phyloP scores from a whole-genome alignment of 768 basidiomycete species.

The Agrocybe praecox region DNA sequence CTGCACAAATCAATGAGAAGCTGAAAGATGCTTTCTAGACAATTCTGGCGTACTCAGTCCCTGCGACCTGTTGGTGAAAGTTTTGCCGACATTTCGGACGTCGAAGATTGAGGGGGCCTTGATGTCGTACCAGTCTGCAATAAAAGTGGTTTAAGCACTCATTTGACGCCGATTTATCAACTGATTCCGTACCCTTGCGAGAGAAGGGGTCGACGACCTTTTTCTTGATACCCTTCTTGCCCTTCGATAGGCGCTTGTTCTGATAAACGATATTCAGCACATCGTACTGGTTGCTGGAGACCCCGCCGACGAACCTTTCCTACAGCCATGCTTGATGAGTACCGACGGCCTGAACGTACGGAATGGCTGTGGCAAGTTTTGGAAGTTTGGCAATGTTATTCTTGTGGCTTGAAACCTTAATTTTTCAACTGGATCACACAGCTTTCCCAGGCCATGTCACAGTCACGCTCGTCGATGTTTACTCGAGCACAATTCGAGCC shows the following conservation, averaged over 20 bases:
- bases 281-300: conserved; percentile 1
- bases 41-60: conserved; percentile 82
- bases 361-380: conserved; percentile 45
- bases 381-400: conserved; percentile 35
- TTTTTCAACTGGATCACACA: conserved; percentile 43
- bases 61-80: conserved; percentile 96
- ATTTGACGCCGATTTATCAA: background rate
- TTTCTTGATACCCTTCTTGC: conserved; percentile 99
- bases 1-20: conserved; percentile 40
- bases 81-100: conserved; percentile 96
- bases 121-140: conserved; percentile 96
- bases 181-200: conserved; percentile 79
- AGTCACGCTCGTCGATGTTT: conserved; percentile 36
- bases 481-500: conserved; percentile 63
- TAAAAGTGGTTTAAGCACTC: background rate
- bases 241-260: conserved; percentile 99
- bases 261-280: conserved; percentile 31
- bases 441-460: conserved; percentile 43
- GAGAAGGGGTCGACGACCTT: conserved; percentile 99
- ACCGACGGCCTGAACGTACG: conserved; percentile 41
- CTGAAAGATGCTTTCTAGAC: background rate
- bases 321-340: conserved; percentile 74
- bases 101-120: conserved; percentile 99
- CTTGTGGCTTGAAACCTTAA: conserved; percentile 69
- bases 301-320: conserved; percentile 65